Conservation (phyloP, 2,329 filamentous ascomycete genomes). For the Rhinocladiella mackenziei region DNA sequence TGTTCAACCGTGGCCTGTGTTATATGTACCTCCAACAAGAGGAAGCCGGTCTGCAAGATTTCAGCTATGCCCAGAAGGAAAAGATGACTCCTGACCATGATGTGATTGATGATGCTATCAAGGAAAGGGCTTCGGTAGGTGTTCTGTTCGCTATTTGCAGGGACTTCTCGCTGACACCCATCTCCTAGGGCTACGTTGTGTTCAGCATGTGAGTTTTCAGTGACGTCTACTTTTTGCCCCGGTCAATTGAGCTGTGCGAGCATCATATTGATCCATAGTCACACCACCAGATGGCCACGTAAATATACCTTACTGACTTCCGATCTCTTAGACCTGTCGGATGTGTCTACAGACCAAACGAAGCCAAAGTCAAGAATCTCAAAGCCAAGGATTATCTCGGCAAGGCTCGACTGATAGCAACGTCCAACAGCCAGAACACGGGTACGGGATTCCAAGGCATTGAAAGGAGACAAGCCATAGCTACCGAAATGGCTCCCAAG, state of each 20-base stretch:
- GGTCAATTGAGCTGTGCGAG: too few relatives aligned
- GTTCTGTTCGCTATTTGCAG: not conserved
- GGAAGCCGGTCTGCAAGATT: conserved; percentile 84
- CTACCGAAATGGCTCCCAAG: conserved; percentile 32
- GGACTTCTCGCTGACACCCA: conserved; percentile 4
- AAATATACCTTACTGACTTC: too few relatives aligned
- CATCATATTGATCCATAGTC: too few relatives aligned
- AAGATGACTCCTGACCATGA: conserved; percentile 95
- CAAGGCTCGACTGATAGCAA: conserved; percentile 88
- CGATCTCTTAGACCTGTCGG: conserved; percentile 79
- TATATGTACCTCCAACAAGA: conserved; percentile 95
- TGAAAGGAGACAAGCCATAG: conserved; percentile 59
- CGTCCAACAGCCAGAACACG: conserved; percentile 73
- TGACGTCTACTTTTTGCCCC: too few relatives aligned
- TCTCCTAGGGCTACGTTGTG: conserved; percentile 80
- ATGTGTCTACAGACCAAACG: conserved; percentile 90
- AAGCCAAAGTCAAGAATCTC: conserved; percentile 95
- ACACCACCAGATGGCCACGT: too few relatives aligned
- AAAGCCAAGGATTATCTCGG: conserved; percentile 97
- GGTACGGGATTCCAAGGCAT: conserved; percentile 78
- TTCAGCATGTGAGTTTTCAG: conserved; percentile 51
- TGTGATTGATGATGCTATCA: conserved; percentile 95
- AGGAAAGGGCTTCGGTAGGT: conserved; percentile 81
- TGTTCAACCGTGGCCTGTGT: conserved; percentile 95
- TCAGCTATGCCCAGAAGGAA: conserved; percentile 86